Percentiles rank a stretch among this genome's conserved stretches.
Conservation (phyloP, 2,329 filamentous ascomycete genomes). For the Aspergillus sp. region DNA sequence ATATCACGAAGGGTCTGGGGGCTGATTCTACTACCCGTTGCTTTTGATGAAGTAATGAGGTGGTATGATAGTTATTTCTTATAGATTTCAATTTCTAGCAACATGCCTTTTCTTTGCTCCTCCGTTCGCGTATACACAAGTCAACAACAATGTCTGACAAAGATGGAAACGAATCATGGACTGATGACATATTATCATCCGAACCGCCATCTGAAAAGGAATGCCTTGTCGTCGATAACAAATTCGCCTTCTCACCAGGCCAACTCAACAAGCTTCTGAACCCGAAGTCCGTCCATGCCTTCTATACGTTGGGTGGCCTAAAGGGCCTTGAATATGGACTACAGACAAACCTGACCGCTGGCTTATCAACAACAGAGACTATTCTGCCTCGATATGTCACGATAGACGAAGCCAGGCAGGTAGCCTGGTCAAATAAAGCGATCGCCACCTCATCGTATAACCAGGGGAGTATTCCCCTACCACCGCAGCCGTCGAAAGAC, state of each 20-base stretch:
- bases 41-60: too few species aligned
- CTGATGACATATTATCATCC: conserved; percentile 64
- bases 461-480: conserved; percentile 42
- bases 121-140: too few species aligned
- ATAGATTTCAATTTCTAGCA: neutral
- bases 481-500: conserved; percentile 8
- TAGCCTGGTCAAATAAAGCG: conserved; percentile 25
- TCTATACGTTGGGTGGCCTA: conserved; percentile 78
- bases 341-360: conserved; percentile 67
- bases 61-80: neutral
- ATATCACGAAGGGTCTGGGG: neutral
- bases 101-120: neutral
- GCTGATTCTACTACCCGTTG: too few species aligned
- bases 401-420: conserved; percentile 62
- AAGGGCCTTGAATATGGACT: conserved; percentile 79
- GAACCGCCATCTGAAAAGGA: conserved; percentile 75
- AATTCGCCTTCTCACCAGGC: conserved; percentile 78
- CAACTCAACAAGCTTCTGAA: conserved; percentile 85
- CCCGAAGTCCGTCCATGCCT: conserved; percentile 81
- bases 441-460: conserved; percentile 41
- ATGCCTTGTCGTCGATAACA: conserved; percentile 74
- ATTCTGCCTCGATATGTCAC: conserved; percentile 60
- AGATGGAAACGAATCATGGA: conserved; percentile 2
- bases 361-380: conserved; percentile 74
- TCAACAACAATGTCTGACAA: conserved; percentile 1